phyloP scores from a whole-genome alignment of 108 stramenopile genomes.

The Nannochloropsis granulata region DNA sequence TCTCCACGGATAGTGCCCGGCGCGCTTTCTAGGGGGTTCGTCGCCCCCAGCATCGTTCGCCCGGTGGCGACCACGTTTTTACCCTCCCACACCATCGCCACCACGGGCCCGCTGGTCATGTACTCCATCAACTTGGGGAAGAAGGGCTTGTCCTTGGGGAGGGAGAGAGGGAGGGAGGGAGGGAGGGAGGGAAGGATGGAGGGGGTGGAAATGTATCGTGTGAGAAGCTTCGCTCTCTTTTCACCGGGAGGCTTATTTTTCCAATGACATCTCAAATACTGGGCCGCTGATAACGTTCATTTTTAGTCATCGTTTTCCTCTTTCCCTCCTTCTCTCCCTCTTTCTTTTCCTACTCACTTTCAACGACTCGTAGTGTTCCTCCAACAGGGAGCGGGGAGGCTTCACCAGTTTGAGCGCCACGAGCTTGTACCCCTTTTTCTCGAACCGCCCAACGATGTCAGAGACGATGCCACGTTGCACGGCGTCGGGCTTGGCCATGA shows the following conservation, averaged over 20 bases:
- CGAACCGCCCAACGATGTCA: constrained; percentile 92
- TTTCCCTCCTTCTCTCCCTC: background rate
- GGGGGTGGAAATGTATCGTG: background rate
- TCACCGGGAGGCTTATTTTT: too few relatives aligned
- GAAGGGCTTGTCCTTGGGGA: constrained; percentile 77
- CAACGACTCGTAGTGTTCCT: constrained; percentile 65
- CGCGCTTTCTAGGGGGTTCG: constrained; percentile 82
- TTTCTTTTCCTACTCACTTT: background rate
- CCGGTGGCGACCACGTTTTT: constrained; percentile 35
- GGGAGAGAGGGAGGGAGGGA: background rate
- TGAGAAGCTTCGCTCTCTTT: too few relatives aligned
- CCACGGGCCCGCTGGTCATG: constrained; percentile 91
- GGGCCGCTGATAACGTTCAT: too few relatives aligned
- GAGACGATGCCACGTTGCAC: constrained; percentile 94
- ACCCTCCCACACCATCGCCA: constrained; percentile 45
- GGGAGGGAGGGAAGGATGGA: background rate
- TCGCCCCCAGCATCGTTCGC: constrained; percentile 93
- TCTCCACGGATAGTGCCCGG: constrained; percentile 97
- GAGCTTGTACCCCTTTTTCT: constrained; percentile 89
- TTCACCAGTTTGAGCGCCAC: constrained; percentile 79
- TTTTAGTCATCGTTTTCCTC: background rate
- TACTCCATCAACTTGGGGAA: constrained; percentile 83
- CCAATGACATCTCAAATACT: too few relatives aligned
- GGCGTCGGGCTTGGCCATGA: constrained; percentile 97
- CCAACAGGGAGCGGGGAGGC: constrained; percentile 68